phyloP scores from a whole-genome alignment of 2,329 filamentous ascomycete genomes.

The Zalaria sp. region DNA sequence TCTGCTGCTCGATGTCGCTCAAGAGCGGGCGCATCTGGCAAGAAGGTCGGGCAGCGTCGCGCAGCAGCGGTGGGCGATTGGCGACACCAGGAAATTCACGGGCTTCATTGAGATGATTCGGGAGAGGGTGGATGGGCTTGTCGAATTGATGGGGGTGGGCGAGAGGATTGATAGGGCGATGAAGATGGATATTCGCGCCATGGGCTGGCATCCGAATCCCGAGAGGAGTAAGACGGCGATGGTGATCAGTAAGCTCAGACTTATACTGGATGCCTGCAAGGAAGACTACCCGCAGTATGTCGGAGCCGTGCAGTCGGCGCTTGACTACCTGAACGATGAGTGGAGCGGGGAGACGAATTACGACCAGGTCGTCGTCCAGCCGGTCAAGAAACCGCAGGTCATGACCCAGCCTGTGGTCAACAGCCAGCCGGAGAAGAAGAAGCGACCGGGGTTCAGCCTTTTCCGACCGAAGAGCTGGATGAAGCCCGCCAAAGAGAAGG shows the following conservation, averaged over 20 bases:
- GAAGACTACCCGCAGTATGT: slow-evolving; percentile 31
- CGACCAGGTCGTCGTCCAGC: slow-evolving; percentile 1
- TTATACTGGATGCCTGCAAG: slow-evolving; percentile 28
- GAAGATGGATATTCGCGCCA: slow-evolving; percentile 28
- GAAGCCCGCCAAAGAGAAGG: background rate
- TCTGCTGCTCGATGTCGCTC: slow-evolving; percentile 24
- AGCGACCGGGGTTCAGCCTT: background rate
- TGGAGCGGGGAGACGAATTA: slow-evolving; percentile 3
- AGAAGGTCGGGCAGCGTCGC: background rate
- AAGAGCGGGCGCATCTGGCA: slow-evolving; percentile 15
- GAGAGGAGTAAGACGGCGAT: slow-evolving; percentile 15
- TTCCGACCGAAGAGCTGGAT: slow-evolving; percentile 3
- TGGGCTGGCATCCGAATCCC: slow-evolving; percentile 31
- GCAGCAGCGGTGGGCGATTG: slow-evolving; percentile 25
- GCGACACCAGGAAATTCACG: slow-evolving; percentile 25
- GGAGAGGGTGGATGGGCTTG: slow-evolving; percentile 29
- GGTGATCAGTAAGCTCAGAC: slow-evolving; percentile 28
- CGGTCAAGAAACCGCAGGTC: background rate
- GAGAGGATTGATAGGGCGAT: slow-evolving; percentile 29
- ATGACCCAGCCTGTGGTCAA: background rate
- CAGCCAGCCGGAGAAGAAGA: slow-evolving; percentile 1
- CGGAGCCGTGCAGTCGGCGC: slow-evolving; percentile 24
- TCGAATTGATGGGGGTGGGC: slow-evolving; percentile 27
- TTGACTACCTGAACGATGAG: slow-evolving; percentile 24
- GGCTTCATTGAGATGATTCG: slow-evolving; percentile 25